These are phyloP conservation scores for Alternaria gansuensis DNA, from an alignment of 2,329 filamentous ascomycete species.

Conservation along the genomic window DNA sequence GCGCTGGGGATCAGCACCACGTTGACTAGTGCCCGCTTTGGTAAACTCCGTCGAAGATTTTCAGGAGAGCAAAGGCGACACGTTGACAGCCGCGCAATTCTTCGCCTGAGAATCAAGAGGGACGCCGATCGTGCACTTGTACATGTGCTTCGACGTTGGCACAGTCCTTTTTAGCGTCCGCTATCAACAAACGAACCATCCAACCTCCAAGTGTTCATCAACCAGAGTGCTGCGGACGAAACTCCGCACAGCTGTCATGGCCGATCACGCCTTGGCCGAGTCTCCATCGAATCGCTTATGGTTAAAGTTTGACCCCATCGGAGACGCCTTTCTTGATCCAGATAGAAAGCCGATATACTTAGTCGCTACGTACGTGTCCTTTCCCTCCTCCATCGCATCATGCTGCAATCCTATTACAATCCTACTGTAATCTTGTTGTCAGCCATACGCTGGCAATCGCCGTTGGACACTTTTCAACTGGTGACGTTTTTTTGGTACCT, in stretches of 20 bases:
- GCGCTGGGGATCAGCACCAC: slow-evolving; percentile 13
- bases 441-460: too few species aligned
- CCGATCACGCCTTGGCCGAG: not conserved
- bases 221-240: slow-evolving; percentile 3
- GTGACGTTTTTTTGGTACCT: too few species aligned
- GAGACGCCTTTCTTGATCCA: slow-evolving; percentile 4
- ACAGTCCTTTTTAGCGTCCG: slow-evolving; percentile 7
- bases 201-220: not conserved
- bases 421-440: too few species aligned
- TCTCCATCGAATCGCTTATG: slow-evolving; percentile 5
- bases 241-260: slow-evolving; percentile 1
- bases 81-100: slow-evolving; percentile 10
- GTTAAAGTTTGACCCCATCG: slow-evolving; percentile 9
- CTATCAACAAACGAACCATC: slow-evolving; percentile 10
- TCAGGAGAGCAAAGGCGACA: slow-evolving; percentile 5
- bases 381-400: too few species aligned
- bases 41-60: slow-evolving; percentile 15
- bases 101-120: slow-evolving; percentile 2
- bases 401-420: too few species aligned
- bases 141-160: slow-evolving; percentile 16
- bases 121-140: slow-evolving; percentile 4
- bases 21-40: slow-evolving; percentile 18
- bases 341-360: slow-evolving; percentile 7
- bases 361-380: too few species aligned
- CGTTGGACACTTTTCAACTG: too few species aligned